These are phyloP conservation scores for Cyberlindnera euphorbiae DNA, from an alignment of 805 yeast genomes.

Conservation along the genomic window DNA sequence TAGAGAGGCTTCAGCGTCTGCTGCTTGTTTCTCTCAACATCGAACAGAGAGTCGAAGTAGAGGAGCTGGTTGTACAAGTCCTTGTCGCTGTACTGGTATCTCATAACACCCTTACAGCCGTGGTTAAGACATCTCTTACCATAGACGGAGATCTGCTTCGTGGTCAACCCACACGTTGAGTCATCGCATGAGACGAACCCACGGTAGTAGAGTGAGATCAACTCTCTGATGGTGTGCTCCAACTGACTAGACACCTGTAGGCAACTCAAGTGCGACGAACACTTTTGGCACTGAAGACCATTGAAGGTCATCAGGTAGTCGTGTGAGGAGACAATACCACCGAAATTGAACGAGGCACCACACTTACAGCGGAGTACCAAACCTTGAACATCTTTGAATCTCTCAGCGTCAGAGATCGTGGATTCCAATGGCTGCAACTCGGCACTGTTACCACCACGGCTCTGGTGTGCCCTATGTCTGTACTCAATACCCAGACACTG, in stretches of 20 bases:
- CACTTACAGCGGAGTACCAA: conserved; percentile 61
- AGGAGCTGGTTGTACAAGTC: conserved; percentile 81
- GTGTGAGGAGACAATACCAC: conserved; percentile 65
- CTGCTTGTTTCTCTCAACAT: conserved; percentile 69
- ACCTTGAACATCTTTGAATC: conserved; percentile 63
- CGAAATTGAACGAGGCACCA: conserved; percentile 55
- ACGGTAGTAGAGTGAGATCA: conserved; percentile 75
- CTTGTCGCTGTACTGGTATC: conserved; percentile 70
- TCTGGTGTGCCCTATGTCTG: conserved; percentile 33
- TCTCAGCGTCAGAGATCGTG: conserved; percentile 71
- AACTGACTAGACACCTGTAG: conserved; percentile 64
- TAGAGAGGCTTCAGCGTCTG: conserved; percentile 51
- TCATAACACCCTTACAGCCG: conserved; percentile 73
- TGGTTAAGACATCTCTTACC: conserved; percentile 73
- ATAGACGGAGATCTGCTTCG: conserved; percentile 84
- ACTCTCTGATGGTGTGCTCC: conserved; percentile 64
- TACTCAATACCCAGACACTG: conserved; percentile 74
- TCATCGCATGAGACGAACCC: conserved; percentile 88
- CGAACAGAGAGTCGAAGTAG: conserved; percentile 75
- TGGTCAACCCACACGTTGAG: conserved; percentile 67
- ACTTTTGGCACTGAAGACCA: conserved; percentile 68
- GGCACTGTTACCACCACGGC: conserved; percentile 14
- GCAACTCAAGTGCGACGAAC: conserved; percentile 47
- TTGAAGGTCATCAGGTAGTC: conserved; percentile 56
- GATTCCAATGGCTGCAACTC: conserved; percentile 74